Base-by-base conservation (phyloP, 192 early-diverging fungal species). In the Backusella liffmaniae region DNA sequence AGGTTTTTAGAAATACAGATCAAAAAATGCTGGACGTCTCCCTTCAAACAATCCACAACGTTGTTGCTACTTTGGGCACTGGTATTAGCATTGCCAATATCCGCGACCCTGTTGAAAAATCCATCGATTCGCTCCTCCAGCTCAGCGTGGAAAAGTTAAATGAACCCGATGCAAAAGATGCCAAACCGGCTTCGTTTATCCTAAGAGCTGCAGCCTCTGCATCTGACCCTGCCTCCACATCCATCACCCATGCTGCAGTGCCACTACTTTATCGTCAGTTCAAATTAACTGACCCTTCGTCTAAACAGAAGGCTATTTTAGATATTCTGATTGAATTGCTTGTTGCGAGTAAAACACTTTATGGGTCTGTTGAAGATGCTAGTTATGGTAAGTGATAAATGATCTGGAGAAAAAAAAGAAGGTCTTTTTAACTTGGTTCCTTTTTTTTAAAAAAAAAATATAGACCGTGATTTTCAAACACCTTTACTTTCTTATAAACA, bases 401-500 rank as follows among this genome's bases (percentile, higher is more conserved):
- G 32, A 71, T 44, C 32, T 68, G 79, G 8, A 26, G n/a, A n/a
- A 26, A n/a, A 44, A 4, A 41, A n/a, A 29, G 2, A 32, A 32
- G 0, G 32, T 39, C 13, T 65, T 70, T 7, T 35, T 51, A 35
- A 23, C 16, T 46, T 46, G 49, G n/a, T 37, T n/a, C 49, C 7
- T 37, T 46, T 30, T 41, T 71, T 13, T n/a, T 32, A 3, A 32
- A 32, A 32, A 32, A 32, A 32, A 32, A 49, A 21, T 37, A 29
- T 62, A 79, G 89, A 91, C 67, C 80, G 84, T 7, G 89, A 91
- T 73, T 84, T 90, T 76, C 78, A 85, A 37, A 91, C 86, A 10
- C 93, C 94, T 10, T 78, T 96, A 21, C 78, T 91, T 5, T 66
- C 88, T 0, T 94, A 88, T 77, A 96, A 97, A 79, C 87, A 88